These are phyloP conservation scores for Esteya vermicola DNA, from an alignment of 2,329 filamentous ascomycete genomes.

Conservation along the genomic window DNA sequence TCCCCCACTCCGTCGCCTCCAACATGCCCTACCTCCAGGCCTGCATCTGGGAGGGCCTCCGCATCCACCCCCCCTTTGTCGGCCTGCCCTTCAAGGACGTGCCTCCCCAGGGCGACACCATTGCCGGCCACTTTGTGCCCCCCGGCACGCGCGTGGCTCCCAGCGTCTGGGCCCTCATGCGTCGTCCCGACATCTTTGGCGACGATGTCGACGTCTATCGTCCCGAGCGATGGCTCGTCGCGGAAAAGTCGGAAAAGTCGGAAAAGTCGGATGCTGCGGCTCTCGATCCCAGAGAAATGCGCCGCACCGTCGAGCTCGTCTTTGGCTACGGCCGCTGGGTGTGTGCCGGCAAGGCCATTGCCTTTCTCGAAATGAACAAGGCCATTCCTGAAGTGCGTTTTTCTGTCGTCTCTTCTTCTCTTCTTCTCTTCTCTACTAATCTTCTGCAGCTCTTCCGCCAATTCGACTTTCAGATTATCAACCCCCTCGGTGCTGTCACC, in stretches of 20 bases:
- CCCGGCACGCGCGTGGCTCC: slow-evolving; percentile 30
- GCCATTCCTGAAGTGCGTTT: slow-evolving; percentile 9
- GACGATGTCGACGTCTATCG: slow-evolving; percentile 24
- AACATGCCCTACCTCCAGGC: slow-evolving; percentile 33
- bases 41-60: slow-evolving; percentile 32
- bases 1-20: slow-evolving; percentile 20
- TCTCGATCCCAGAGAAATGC: slow-evolving; percentile 11
- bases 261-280: background rate
- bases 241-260: slow-evolving; percentile 12
- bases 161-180: slow-evolving; percentile 24
- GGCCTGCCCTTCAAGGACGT: slow-evolving; percentile 15
- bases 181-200: slow-evolving; percentile 20
- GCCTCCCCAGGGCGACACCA: slow-evolving; percentile 23
- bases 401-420: background rate
- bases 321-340: slow-evolving; percentile 24
- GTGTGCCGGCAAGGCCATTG: slow-evolving; percentile 28
- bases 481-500: slow-evolving; percentile 11
- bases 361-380: slow-evolving; percentile 27
- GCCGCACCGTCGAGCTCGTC: slow-evolving; percentile 15
- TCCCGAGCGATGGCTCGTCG: slow-evolving; percentile 30
- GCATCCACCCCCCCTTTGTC: slow-evolving; percentile 29
- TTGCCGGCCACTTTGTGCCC: slow-evolving; percentile 26
- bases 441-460: slow-evolving; percentile 3
- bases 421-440: background rate
- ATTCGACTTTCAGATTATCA: slow-evolving; percentile 16